Conservation (phyloP, 163 green algal species). For the Coccomyxa subellipsoidea region DNA sequence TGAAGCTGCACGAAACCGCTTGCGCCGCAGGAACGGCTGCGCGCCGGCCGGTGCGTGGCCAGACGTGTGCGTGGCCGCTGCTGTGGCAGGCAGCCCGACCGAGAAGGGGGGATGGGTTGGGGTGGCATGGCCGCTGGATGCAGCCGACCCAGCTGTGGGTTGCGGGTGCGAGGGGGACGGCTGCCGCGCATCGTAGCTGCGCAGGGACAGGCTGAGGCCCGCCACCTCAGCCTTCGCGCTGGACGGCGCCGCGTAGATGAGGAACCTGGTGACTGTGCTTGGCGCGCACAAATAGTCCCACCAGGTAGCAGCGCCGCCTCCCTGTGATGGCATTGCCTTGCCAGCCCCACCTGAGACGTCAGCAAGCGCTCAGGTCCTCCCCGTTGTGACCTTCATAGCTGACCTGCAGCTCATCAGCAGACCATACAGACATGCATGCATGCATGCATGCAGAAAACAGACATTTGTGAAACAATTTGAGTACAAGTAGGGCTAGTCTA, state of each 20-base stretch:
- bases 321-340: not conserved
- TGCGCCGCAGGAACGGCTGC: not conserved
- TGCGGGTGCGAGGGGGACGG: no score
- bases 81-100: not conserved
- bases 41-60: no score
- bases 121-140: not conserved
- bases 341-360: not conserved
- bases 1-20: not conserved
- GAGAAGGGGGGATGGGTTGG: not conserved
- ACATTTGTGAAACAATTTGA: no score
- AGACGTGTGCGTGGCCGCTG: not conserved
- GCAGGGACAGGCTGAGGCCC: conserved; percentile 32
- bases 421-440: no score
- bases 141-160: not conserved
- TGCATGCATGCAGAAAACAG: no score
- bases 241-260: conserved; percentile 10
- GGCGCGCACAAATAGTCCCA: not conserved
- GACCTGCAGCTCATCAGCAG: no score
- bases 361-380: no score
- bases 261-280: not conserved
- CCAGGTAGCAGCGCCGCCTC: not conserved
- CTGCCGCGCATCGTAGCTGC: conserved; percentile 23
- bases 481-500: no score
- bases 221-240: conserved; percentile 13
- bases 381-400: no score